Base-by-base conservation (phyloP, 139 green algal genomes). In the Chlorella sp. region DNA sequence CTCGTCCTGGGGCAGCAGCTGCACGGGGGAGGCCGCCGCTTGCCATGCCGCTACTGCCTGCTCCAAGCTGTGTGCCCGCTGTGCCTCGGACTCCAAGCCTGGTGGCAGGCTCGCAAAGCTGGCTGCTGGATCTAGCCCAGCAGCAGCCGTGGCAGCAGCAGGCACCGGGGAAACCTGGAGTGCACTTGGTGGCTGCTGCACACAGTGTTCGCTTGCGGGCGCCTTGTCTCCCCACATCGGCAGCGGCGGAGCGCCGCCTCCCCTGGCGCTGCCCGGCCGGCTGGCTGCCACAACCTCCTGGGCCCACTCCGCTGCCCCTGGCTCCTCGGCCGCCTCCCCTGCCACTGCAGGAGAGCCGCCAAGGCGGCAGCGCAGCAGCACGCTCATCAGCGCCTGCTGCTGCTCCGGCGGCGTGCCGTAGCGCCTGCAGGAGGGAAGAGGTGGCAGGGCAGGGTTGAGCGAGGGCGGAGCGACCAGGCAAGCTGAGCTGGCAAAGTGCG, bases 291-390 rank as follows among this genome's bases (percentile, higher is more conserved):
- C 72, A 18, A 63, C 44, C 44, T 47, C 28, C 38, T 34, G 36
- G 3, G 44, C 72, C 72, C 72, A 79, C 44, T 79, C 72, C n/a
- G 72, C 41, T 30, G 41, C 25, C n/a, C 16, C 72, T n/a, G 72
- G 23, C 15, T 39, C 5, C 32, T 26, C 15, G 15, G 7, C 32
- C 65, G n/a, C 30, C 34, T 38, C 23, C 23, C 34, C 69, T 75
- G 69, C 38, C 21, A 3, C 21, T 21, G 69, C 30, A 21, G 15
- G 51, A 9, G 12, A 60, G 69, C 69, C 38, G 12, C 72, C 72
- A 12, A 79, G n/a, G 44, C 72, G 72, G n/a, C 72, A 79, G 72
- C 72, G 60, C 16, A 79, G 72, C 72, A 79, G 72, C 72, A 79
- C 72, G n/a, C 56, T 28, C 41, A 79, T 64, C 41, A 79, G 72